Base-by-base conservation (phyloP, 257 asterid genomes). In the Nicotiana obtusifolia region DNA sequence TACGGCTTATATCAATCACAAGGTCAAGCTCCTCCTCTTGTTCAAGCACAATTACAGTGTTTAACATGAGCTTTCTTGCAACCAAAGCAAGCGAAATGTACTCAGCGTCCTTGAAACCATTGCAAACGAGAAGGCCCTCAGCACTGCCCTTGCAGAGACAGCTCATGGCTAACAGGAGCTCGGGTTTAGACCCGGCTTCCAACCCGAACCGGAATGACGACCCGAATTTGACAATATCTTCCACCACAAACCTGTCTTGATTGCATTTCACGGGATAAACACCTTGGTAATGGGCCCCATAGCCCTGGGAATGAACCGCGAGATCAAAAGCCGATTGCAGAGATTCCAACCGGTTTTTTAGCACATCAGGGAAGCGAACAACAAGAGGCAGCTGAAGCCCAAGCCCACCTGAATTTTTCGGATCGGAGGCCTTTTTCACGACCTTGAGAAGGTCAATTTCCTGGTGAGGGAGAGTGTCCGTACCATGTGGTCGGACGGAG, bases 151-250 rank as follows among this genome's bases (percentile, higher is more conserved):
- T 88, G 68, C 95, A 90, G 28, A 95, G 93, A 77, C 96, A 85
- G 90, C 90, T 94, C 99, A 95, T 95, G n/a, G 97, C 99, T 4
- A 95, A 49, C 4, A 95, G 97, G 71, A 95, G 99, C 91, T 95
- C 99, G 6, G 99, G 99, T 53, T 95, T 95, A 35, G 99, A 95
- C 15, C 99, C 99, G 17, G 99, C 97, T 67, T 95, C 99, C 33
- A 95, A 86, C 79, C 99, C 99, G 85, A 95, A 95, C 11, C 97
- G 91, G 73, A 90, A 90, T 14, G 89, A 59, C 31, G 96, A 85
- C 13, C 99, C 99, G 13, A 95, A 95, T 81, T 85, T 95, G n/a
- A 95, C 98, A 10, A 95, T 91, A 83, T 95, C 99, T 79, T 95
- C 99, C 19, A 95, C 98, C 69, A 95, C 92, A 81, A 89, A 95